Evolutionary conservation across 768 basidiomycete genomes (phyloP), one percentile per base, ranked within the genome.

Genomic region (Dendrothele bispora): DNA sequence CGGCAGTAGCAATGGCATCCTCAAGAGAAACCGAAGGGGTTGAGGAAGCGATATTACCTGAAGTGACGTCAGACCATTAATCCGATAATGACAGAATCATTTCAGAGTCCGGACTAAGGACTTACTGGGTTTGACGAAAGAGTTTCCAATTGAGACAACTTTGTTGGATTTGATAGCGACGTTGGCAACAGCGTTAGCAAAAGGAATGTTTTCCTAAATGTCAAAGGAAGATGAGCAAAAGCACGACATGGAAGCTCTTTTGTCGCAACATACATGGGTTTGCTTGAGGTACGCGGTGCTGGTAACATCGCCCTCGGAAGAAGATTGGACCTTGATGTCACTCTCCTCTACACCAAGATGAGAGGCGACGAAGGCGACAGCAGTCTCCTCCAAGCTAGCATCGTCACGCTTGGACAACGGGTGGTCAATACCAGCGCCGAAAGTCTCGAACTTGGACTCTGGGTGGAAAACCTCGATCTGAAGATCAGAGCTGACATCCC

Each of bases 401-500:
- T 52, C 46, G 47, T 48, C n/a, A 38, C 55, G 52, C 52, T 57
- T 43, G 40, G 36, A 58, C 42, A 53, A 49, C 38, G 48, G 57
- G 43, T 54, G 61, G 46, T 62, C 56, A 21, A 66, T 50, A 18
- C 66, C 63, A 8, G 28, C 20, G n/a, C 48, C 51, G 39, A 49
- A 53, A 14, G 49, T 43, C 51, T 72, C 60, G 50, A 60, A 71
- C 8, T 62, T 63, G 26, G 67, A 69, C 14, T 50, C 54, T 6
- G 71, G 71, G 53, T 72, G 67, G 62, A 61, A 73, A 10, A 58
- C 53, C 45, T 68, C 66, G 25, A 73, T 42, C 53, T 63, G 53
- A 29, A 68, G 38, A 18, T 60, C 62, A 22, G 60, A 61, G 17
- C 58, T 59, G 32, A 73, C 50, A 36, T 55, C 46, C 25, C 65